Conservation (phyloP, 2,329 filamentous ascomycete species). For the Colletotrichum echinochloae region DNA sequence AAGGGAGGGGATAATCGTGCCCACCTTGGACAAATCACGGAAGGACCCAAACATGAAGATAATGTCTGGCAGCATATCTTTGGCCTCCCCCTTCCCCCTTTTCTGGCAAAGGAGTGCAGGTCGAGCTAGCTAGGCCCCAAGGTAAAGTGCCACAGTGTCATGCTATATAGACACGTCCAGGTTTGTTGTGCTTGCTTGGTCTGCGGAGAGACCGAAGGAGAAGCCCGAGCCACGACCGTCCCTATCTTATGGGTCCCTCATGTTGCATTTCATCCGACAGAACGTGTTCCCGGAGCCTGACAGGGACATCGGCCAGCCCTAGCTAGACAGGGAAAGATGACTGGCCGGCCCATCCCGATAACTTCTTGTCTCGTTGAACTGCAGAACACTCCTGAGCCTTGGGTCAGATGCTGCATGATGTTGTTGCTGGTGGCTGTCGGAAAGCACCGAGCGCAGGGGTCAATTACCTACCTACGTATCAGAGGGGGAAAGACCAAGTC, state of each 20-base stretch:
- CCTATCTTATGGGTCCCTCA: slow-evolving; percentile 3
- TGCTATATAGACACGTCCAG: not conserved
- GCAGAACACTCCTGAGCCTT: not conserved
- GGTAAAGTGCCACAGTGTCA: not conserved
- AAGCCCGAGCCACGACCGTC: slow-evolving; percentile 13
- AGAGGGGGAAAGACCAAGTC: not conserved
- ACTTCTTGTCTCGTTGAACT: not conserved
- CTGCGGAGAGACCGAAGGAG: slow-evolving; percentile 10
- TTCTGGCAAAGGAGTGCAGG: not conserved
- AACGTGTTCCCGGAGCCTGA: slow-evolving; percentile 5
- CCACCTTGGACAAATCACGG: not conserved
- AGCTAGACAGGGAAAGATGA: not conserved
- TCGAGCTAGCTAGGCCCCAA: not conserved
- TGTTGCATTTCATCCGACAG: slow-evolving; percentile 16
- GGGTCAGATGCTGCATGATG: not conserved
- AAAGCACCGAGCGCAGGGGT: not conserved
- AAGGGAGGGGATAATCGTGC: not conserved
- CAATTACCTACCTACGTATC: not conserved
- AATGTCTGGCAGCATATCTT: not conserved
- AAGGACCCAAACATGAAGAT: not conserved
- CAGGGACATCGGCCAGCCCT: slow-evolving; percentile 10
- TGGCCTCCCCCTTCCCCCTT: not conserved
- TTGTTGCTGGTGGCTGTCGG: not conserved
- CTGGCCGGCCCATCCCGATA: not conserved
- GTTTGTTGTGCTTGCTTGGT: not conserved